Evolutionary conservation across 2,329 filamentous ascomycete genomes (phyloP).

Genomic region (Knufia fluminis): DNA sequence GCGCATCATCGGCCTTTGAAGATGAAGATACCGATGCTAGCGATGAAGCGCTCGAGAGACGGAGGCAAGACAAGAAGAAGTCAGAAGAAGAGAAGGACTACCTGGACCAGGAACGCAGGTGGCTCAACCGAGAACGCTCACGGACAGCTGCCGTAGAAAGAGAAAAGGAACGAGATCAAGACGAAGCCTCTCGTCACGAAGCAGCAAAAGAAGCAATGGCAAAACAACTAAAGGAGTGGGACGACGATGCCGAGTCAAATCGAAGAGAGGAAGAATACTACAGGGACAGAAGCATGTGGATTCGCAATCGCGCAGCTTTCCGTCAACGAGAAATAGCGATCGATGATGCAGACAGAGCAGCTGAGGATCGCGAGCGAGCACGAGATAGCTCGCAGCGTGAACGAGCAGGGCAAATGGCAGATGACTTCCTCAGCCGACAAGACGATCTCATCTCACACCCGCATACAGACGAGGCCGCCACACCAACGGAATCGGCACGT

Average conservation of each 20-base stretch:
- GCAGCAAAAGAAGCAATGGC: constrained; percentile 59
- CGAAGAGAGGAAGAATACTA: constrained; percentile 75
- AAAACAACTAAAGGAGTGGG: constrained; percentile 68
- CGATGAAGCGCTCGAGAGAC: constrained; percentile 72
- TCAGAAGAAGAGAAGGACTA: constrained; percentile 72
- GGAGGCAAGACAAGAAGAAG: constrained; percentile 61
- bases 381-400: constrained; percentile 64
- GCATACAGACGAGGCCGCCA: constrained; percentile 52
- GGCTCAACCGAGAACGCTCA: constrained; percentile 80
- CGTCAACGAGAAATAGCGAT: constrained; percentile 62
- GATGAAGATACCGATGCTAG: constrained; percentile 82
- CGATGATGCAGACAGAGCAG: constrained; percentile 73
- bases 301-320: constrained; percentile 66
- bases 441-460: constrained; percentile 9
- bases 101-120: constrained; percentile 76
- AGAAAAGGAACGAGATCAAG: constrained; percentile 69
- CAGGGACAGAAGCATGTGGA: constrained; percentile 74
- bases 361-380: constrained; percentile 66
- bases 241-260: constrained; percentile 74
- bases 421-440: constrained; percentile 80
- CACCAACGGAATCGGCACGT: constrained; percentile 31
- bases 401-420: constrained; percentile 72
- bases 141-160: constrained; percentile 76
- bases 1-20: constrained; percentile 51
- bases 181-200: constrained; percentile 58